Evolutionary conservation across 78 protist genomes (phyloP).

Genomic region (Pelomyxa schiedti): DNA sequence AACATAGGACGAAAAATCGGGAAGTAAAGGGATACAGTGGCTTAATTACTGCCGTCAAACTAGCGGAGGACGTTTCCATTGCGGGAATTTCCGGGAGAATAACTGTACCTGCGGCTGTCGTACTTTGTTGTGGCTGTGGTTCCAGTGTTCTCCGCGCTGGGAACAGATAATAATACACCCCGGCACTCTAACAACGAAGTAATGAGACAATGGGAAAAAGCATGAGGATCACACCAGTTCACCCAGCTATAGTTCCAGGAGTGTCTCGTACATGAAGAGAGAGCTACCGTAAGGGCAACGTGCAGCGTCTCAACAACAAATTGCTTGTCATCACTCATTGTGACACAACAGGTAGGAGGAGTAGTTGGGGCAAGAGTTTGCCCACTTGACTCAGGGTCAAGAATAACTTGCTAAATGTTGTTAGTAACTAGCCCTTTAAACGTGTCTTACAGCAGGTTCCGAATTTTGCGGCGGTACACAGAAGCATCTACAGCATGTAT

Average conservation of each 20-base stretch:
- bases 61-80: not conserved
- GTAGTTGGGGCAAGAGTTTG: slow-evolving; percentile 30
- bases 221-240: too few species aligned
- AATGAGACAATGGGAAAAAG: not conserved
- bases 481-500: not conserved
- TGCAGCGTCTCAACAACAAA: slow-evolving; percentile 30
- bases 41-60: not conserved
- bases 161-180: too few species aligned
- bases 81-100: not conserved
- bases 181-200: not conserved
- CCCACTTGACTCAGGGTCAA: not conserved
- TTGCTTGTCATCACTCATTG: slow-evolving; percentile 26
- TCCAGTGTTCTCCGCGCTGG: slow-evolving; percentile 2
- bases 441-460: slow-evolving; percentile 3
- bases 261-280: slow-evolving; percentile 59
- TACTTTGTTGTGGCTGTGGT: not conserved
- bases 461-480: slow-evolving; percentile 4
- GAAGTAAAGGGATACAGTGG: too few species aligned
- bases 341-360: slow-evolving; percentile 24
- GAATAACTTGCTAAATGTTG: not conserved
- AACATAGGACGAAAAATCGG: too few species aligned
- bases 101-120: not conserved
- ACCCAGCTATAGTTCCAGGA: slow-evolving; percentile 72
- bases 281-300: not conserved
- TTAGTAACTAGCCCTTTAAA: not conserved